Evolutionary conservation across 2,329 filamentous ascomycete genomes (phyloP).

Genomic region (Botrytis sinoallii): DNA sequence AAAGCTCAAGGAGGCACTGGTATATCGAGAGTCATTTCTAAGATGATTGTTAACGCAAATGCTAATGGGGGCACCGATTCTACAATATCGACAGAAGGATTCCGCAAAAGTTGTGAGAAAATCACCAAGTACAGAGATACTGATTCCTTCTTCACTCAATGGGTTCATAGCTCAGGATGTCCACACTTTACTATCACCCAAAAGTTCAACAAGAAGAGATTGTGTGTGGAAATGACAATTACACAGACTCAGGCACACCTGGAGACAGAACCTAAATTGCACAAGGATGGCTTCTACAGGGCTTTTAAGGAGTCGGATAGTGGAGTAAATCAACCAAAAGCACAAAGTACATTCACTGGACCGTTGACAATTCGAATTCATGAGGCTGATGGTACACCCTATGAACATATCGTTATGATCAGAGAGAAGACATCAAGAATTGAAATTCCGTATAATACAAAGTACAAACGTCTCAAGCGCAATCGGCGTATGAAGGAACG

Average conservation of each 20-base stretch:
- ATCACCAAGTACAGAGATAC: conserved; percentile 75
- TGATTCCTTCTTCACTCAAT: conserved; percentile 90
- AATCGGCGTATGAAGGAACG: conserved; percentile 81
- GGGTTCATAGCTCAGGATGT: conserved; percentile 85
- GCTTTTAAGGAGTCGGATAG: conserved; percentile 77
- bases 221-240: conserved; percentile 90
- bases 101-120: conserved; percentile 83
- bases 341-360: conserved; percentile 83
- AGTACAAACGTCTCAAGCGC: conserved; percentile 94
- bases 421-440: conserved; percentile 81
- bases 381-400: conserved; percentile 95
- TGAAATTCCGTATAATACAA: conserved; percentile 97
- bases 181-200: conserved; percentile 84
- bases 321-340: conserved; percentile 63
- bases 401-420: conserved; percentile 96
- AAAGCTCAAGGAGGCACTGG: conserved; percentile 82
- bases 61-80: conserved; percentile 71
- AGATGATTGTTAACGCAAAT: conserved; percentile 81
- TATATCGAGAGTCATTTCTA: conserved; percentile 79
- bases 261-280: conserved; percentile 52
- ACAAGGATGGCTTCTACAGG: conserved; percentile 74
- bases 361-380: conserved; percentile 98
- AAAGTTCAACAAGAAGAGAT: conserved; percentile 94
- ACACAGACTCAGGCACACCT: conserved; percentile 62
- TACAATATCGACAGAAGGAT: conserved; percentile 69